Conservation (phyloP, 148 eudicot species). For the Fagopyrum tataricum region DNA sequence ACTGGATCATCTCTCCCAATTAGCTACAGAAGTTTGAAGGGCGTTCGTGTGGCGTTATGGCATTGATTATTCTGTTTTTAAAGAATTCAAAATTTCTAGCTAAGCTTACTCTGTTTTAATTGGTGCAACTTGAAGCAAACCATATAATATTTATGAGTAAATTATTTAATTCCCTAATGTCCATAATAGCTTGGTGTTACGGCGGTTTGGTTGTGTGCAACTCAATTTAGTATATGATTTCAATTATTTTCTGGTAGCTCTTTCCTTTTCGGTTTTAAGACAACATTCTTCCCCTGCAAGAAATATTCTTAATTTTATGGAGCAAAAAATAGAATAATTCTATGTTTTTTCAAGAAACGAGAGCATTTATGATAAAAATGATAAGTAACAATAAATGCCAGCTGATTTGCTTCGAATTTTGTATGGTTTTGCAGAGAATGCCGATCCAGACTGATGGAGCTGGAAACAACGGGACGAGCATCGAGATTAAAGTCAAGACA, state of each 20-base stretch:
- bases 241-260: not conserved
- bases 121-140: not conserved
- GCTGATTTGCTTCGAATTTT: not conserved
- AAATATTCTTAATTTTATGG: not conserved
- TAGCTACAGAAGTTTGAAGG: not conserved
- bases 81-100: not conserved
- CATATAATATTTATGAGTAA: not conserved
- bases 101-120: not conserved
- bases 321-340: too few relatives aligned
- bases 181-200: not conserved
- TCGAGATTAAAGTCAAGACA: conserved; percentile 91
- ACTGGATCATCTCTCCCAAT: not conserved
- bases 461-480: conserved; percentile 43
- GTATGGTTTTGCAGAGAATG: conserved; percentile 8
- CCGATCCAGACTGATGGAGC: conserved; percentile 29
- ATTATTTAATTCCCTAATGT: not conserved
- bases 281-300: not conserved
- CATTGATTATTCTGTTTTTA: not conserved
- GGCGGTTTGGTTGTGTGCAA: not conserved
- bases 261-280: not conserved
- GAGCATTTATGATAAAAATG: not conserved
- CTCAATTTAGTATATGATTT: not conserved
- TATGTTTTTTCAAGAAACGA: not conserved
- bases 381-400: not conserved
- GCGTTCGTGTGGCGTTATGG: not conserved